Evolutionary conservation across 805 yeast species (phyloP).

Genomic region (Kuraishia floccosa): DNA sequence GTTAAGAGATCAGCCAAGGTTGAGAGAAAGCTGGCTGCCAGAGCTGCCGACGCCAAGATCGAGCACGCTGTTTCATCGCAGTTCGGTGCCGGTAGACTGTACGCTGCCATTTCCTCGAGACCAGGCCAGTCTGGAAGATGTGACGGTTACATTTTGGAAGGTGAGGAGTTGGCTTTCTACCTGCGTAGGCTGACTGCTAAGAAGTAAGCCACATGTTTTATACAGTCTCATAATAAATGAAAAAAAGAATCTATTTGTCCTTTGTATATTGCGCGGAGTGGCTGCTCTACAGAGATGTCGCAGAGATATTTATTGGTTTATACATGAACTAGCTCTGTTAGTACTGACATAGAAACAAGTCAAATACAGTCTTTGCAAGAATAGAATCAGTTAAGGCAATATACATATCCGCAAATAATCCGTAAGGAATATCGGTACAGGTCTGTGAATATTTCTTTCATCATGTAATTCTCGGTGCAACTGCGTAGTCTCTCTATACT

Average conservation of each 20-base stretch:
- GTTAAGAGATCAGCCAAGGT: slow-evolving; percentile 63
- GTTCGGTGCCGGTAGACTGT: slow-evolving; percentile 98
- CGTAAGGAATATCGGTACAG: too few relatives aligned
- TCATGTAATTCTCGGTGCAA: too few relatives aligned
- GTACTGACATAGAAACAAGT: too few relatives aligned
- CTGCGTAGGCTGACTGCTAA: slow-evolving; percentile 98
- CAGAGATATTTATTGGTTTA: too few relatives aligned
- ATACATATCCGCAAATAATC: too few relatives aligned
- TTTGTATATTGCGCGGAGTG: slow-evolving; percentile 12
- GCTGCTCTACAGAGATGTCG: too few relatives aligned
- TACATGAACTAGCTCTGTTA: too few relatives aligned
- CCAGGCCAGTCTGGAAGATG: slow-evolving; percentile 99
- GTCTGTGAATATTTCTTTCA: too few relatives aligned
- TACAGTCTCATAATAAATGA: slow-evolving; percentile 10
- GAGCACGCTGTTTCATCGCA: slow-evolving; percentile 90
- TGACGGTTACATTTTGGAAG: slow-evolving; percentile 99
- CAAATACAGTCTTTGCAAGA: too few relatives aligned
- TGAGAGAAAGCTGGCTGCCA: slow-evolving; percentile 87
- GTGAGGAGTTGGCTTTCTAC: slow-evolving; percentile 99
- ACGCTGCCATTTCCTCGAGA: slow-evolving; percentile 97
- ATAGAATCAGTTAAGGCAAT: too few relatives aligned
- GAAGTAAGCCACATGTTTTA: slow-evolving; percentile 53
- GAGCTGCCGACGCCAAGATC: slow-evolving; percentile 76
- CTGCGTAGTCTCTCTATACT: too few relatives aligned
- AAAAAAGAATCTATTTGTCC: slow-evolving; percentile 21